Base-by-base conservation (phyloP, 768 basidiomycete species). In the Neoboletus magnificus region DNA sequence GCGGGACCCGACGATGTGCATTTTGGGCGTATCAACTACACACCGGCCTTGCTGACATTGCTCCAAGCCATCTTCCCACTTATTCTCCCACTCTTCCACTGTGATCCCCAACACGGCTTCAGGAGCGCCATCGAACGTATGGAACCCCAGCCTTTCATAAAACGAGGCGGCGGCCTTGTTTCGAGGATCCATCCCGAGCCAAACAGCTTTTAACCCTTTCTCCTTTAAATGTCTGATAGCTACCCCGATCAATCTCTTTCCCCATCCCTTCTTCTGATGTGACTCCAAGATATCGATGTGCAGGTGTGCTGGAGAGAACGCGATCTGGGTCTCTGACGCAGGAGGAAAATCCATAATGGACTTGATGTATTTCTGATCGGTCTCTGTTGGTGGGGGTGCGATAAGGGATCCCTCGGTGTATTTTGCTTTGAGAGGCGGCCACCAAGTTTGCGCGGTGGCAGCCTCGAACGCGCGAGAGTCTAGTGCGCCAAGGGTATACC, bases 251-350 rank as follows among this genome's bases (percentile, higher is more conserved):
- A 91, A 67, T 66, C 71, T 82, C 65, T 76, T 77, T n/a, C 89
- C 89, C 82, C 83, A 88, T 23, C 88, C 88, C 57, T 79, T 79
- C 52, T 80, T 74, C 67, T 88, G 88, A 66, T 87, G 82, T 41
- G 75, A 76, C 25, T 83, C 78, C 62, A 91, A 65, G 52, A 91
- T 82, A 60, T 92, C 75, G 63, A 91, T 84, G 66, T 92, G 89
- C 61, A 91, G 59, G 69, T 91, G 88, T 10, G 89, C 89, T 12
- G 83, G 80, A 18, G 88, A 84, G 65, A 86, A 87, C 5, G 76
- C 71, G 56, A 89, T 73, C 58, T 79, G 79, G n/a, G 79, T 76
- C 10, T 82, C 79, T 16, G 80, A 68, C 1, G 82, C 79, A 10
- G 68, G 72, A 36, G 70, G 67, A 40, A 71, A 72, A 29, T 63